Percentiles rank a stretch among this genome's conserved stretches.
These are phyloP conservation scores for Kandelia obovata DNA, from an alignment of 345 rosid genomes.

Conservation along the genomic window DNA sequence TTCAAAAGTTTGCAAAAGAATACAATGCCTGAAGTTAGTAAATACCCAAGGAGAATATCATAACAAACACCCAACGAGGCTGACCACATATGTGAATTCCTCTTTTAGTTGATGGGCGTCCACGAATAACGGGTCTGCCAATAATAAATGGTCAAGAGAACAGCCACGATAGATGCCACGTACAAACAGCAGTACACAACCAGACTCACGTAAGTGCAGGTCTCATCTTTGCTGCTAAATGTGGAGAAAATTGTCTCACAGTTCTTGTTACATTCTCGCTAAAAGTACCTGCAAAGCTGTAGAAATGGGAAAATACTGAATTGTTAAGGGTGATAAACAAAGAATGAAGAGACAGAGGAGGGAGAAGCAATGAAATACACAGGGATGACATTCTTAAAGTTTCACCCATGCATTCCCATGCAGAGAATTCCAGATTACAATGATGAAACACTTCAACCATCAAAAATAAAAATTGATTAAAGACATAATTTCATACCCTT, in stretches of 20 bases:
- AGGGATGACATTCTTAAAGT: neutral
- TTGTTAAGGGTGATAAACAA: neutral
- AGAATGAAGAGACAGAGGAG: neutral
- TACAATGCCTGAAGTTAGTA: neutral
- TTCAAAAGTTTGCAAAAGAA: neutral
- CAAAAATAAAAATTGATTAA: neutral
- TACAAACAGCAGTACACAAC: conserved; percentile 5
- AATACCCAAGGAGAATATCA: conserved; percentile 63
- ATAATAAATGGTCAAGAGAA: conserved; percentile 16
- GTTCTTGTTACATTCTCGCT: conserved; percentile 87
- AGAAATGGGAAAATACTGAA: conserved; percentile 1
- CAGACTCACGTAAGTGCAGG: conserved; percentile 73
- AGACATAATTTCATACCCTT: neutral
- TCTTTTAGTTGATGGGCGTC: conserved; percentile 87
- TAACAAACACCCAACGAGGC: conserved; percentile 93
- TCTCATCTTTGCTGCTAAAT: conserved; percentile 92
- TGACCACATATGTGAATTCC: conserved; percentile 73
- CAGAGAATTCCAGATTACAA: too few species aligned
- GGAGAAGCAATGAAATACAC: neutral
- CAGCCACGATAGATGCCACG: conserved; percentile 10
- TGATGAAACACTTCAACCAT: too few species aligned
- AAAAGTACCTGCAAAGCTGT: conserved; percentile 95
- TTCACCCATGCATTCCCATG: neutral
- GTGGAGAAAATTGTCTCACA: conserved; percentile 87
- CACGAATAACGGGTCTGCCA: conserved; percentile 86